Percentiles rank a stretch among this genome's conserved stretches.
Conservation (phyloP, 2,329 filamentous ascomycete genomes). For the Botryosphaeria dothidea region DNA sequence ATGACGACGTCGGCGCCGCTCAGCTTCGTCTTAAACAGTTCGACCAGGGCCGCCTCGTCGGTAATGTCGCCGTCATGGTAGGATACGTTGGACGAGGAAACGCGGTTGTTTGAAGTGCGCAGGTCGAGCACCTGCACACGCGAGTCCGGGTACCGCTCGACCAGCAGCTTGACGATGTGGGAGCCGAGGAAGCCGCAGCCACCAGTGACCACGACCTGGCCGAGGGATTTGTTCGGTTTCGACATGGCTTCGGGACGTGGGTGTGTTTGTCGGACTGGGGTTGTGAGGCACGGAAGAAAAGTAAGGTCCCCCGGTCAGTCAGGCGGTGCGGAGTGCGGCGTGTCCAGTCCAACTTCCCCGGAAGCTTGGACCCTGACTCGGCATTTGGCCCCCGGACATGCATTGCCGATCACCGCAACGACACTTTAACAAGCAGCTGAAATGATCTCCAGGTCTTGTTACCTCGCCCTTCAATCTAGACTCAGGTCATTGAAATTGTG, state of each 20-base stretch:
- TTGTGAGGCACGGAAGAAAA: neutral
- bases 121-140: constrained; percentile 51
- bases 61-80: constrained; percentile 56
- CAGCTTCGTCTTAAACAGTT: constrained; percentile 42
- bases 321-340: constrained; percentile 3
- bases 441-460: too few relatives aligned
- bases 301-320: neutral
- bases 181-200: constrained; percentile 54
- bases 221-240: constrained; percentile 33
- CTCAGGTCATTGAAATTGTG: neutral
- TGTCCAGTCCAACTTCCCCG: neutral
- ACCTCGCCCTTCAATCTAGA: too few relatives aligned
- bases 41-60: constrained; percentile 41
- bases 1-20: constrained; percentile 48
- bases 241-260: neutral
- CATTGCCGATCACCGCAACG: neutral
- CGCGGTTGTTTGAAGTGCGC: constrained; percentile 42
- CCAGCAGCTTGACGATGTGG: constrained; percentile 52
- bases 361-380: constrained; percentile 6
- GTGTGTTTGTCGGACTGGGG: neutral
- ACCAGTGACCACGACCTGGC: constrained; percentile 51
- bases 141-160: constrained; percentile 41
- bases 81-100: constrained; percentile 42
- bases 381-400: neutral
- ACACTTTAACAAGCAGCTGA: too few relatives aligned